Percentiles rank a stretch among this genome's conserved stretches.
Evolutionary conservation across 352 stramenopile genomes (phyloP).

Genomic region (Thalassiosira hispida): DNA sequence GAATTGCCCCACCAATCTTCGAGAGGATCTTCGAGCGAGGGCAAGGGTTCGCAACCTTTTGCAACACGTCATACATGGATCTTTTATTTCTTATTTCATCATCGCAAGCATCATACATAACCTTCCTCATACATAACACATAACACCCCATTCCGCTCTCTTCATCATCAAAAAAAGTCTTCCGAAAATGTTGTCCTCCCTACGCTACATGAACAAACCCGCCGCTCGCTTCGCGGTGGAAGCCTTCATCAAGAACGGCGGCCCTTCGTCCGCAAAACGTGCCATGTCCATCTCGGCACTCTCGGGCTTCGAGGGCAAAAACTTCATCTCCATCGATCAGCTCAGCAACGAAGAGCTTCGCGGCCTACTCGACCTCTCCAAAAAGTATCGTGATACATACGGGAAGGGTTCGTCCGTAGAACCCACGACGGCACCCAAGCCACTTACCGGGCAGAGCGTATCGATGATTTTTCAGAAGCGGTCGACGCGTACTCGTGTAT

Average conservation of each 20-base stretch:
- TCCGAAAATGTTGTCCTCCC: slow-evolving; percentile 47
- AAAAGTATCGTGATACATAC: slow-evolving; percentile 76
- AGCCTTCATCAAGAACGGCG: slow-evolving; percentile 22
- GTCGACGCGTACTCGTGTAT: slow-evolving; percentile 83
- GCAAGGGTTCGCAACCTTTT: background rate
- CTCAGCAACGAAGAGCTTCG: slow-evolving; percentile 82
- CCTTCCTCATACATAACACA: too few relatives aligned
- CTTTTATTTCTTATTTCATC: too few relatives aligned
- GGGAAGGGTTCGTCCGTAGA: slow-evolving; percentile 49
- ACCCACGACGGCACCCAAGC: slow-evolving; percentile 56
- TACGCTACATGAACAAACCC: slow-evolving; percentile 37
- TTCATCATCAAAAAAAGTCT: too few relatives aligned
- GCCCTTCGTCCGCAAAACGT: slow-evolving; percentile 17
- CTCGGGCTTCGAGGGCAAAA: slow-evolving; percentile 64
- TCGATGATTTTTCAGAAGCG: slow-evolving; percentile 86
- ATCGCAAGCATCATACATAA: too few relatives aligned
- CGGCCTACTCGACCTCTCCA: slow-evolving; percentile 75
- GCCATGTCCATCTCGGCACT: slow-evolving; percentile 52
- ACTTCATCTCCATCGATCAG: slow-evolving; percentile 83
- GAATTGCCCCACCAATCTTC: background rate
- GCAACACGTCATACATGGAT: too few relatives aligned
- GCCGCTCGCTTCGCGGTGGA: slow-evolving; percentile 20
- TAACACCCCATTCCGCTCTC: too few relatives aligned
- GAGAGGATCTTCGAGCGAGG: too few relatives aligned
- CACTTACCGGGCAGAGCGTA: slow-evolving; percentile 74